phyloP scores from a whole-genome alignment of 2,329 filamentous ascomycete species.

The Clonostachys chloroleuca region DNA sequence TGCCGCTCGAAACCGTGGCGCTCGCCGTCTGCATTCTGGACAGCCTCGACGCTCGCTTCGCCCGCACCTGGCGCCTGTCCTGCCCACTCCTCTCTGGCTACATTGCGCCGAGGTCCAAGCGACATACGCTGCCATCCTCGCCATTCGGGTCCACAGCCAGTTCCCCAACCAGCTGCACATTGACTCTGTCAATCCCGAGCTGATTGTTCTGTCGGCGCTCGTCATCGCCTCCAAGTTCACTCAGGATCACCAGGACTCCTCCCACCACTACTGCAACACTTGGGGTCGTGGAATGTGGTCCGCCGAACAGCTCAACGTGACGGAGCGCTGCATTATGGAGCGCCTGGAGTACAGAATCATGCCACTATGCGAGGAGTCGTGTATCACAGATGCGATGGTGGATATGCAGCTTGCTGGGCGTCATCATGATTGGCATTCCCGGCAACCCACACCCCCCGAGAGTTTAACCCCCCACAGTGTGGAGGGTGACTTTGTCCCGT shows the following conservation, averaged over 20 bases:
- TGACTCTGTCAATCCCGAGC: conserved; percentile 56
- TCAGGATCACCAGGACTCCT: conserved; percentile 52
- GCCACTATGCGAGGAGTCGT: conserved; percentile 50
- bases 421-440: conserved; percentile 16
- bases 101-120: conserved; percentile 24
- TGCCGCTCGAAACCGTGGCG: conserved; percentile 58
- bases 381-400: conserved; percentile 54
- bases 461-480: conserved; percentile 9
- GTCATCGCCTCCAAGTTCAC: conserved; percentile 63
- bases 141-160: conserved; percentile 19
- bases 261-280: conserved; percentile 43
- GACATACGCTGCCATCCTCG: conserved; percentile 42
- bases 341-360: conserved; percentile 59
- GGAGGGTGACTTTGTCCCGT: conserved; percentile 18
- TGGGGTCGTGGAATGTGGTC: conserved; percentile 57
- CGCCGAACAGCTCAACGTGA: conserved; percentile 57
- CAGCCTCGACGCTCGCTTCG: conserved; percentile 58
- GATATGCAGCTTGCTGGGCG: conserved; percentile 58
- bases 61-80: conserved; percentile 55
- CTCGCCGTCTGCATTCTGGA: conserved; percentile 64
- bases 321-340: conserved; percentile 61
- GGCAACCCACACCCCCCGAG: conserved; percentile 20
- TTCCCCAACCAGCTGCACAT: conserved; percentile 43
- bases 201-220: conserved; percentile 59
- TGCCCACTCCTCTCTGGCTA: conserved; percentile 40